A percentile compares a stretch with the other conserved stretches of the same genome.
These are phyloP conservation scores for Anthracocystis walkeri DNA, from an alignment of 1,284 basidiomycete genomes.

Conservation along the genomic window DNA sequence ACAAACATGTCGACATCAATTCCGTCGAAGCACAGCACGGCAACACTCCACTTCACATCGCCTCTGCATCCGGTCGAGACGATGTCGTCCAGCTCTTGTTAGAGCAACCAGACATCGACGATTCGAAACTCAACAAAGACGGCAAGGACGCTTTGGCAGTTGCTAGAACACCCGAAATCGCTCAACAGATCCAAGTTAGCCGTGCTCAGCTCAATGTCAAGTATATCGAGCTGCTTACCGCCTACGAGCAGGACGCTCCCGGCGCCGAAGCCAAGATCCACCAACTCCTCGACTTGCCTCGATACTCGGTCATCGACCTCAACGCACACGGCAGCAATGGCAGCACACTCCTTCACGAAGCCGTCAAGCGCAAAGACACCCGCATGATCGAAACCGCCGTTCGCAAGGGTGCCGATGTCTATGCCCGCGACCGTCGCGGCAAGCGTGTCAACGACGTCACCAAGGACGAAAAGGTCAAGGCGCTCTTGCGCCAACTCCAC, in stretches of 20 bases:
- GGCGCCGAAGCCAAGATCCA: constrained; percentile 73
- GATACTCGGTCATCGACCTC: constrained; percentile 60
- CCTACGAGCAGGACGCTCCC: constrained; percentile 67
- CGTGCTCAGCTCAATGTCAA: constrained; percentile 81
- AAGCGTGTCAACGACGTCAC: constrained; percentile 80
- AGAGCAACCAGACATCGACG: constrained; percentile 79
- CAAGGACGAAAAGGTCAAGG: constrained; percentile 81
- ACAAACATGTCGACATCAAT: constrained; percentile 74
- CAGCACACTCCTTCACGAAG: constrained; percentile 85
- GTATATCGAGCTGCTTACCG: constrained; percentile 78
- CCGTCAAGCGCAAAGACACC: constrained; percentile 84
- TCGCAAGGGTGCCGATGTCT: constrained; percentile 88
- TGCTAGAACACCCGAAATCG: constrained; percentile 75
- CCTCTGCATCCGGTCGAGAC: constrained; percentile 81
- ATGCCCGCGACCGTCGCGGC: constrained; percentile 83
- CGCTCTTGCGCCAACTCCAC: constrained; percentile 81
- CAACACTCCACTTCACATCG: constrained; percentile 87
- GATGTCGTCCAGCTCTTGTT: constrained; percentile 75
- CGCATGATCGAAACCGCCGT: constrained; percentile 84
- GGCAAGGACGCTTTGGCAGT: constrained; percentile 82
- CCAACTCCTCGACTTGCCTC: constrained; percentile 50
- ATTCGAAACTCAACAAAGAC: constrained; percentile 79
- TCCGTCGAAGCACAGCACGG: constrained; percentile 70
- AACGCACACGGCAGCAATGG: constrained; percentile 45
- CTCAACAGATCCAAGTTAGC: constrained; percentile 81